Percentiles rank a stretch among this genome's conserved stretches.
Evolutionary conservation across 768 basidiomycete genomes (phyloP).

Genomic region (Pisolithus tinctorius): DNA sequence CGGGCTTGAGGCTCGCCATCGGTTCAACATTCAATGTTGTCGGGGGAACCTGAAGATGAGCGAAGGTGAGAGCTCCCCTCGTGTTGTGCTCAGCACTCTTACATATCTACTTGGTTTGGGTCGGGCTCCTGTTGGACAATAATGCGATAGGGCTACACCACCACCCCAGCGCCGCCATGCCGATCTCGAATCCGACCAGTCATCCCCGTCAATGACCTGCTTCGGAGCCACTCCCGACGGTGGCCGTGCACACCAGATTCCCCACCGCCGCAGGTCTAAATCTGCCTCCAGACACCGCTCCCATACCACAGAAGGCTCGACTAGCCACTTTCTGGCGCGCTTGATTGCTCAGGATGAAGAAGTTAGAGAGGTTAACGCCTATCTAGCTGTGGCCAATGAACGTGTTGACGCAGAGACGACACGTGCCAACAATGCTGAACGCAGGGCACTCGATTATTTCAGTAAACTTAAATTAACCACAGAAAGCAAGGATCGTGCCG

Average conservation of each 20-base stretch:
- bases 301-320: conserved; percentile 21
- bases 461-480: conserved; percentile 34
- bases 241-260: not conserved
- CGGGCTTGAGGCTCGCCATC: not conserved
- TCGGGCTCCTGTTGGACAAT: not conserved
- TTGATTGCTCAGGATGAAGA: conserved; percentile 26
- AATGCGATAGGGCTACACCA: conserved; percentile 12
- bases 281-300: conserved; percentile 21
- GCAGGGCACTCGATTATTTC: conserved; percentile 41
- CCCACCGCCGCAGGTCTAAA: conserved; percentile 12
- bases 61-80: conserved; percentile 13
- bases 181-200: conserved; percentile 25
- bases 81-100: not conserved
- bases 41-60: conserved; percentile 23
- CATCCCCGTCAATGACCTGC: conserved; percentile 21
- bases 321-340: conserved; percentile 24
- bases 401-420: conserved; percentile 36
- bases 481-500: conserved; percentile 32
- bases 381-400: conserved; percentile 18
- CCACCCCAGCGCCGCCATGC: conserved; percentile 21
- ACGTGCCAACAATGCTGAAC: conserved; percentile 40
- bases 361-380: conserved; percentile 24
- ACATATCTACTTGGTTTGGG: not conserved
- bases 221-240: conserved; percentile 1
- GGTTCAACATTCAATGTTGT: conserved; percentile 19